These are phyloP conservation scores for Hypoxylon rubiginosum DNA, from an alignment of 2,329 filamentous ascomycete species.

Conservation along the genomic window DNA sequence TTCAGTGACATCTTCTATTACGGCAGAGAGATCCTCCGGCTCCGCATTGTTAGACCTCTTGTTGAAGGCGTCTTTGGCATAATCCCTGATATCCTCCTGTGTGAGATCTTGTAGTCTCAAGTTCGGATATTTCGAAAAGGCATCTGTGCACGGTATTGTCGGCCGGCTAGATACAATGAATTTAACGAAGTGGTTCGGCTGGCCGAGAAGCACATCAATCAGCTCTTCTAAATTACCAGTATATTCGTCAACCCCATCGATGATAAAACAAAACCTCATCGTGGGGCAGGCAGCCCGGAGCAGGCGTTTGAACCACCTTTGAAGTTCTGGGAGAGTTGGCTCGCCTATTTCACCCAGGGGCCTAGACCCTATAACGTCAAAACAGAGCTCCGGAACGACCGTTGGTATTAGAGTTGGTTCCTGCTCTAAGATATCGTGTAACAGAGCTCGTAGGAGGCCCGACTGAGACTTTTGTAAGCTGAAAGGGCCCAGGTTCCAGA, in stretches of 20 bases:
- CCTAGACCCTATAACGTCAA: too few relatives aligned
- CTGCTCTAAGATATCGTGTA: not conserved
- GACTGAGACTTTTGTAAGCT: not conserved
- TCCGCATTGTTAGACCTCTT: not conserved
- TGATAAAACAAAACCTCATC: not conserved
- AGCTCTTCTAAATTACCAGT: not conserved
- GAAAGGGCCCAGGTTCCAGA: slow-evolving; percentile 1
- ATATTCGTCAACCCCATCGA: slow-evolving; percentile 2
- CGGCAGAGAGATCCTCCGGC: not conserved
- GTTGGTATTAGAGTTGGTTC: not conserved
- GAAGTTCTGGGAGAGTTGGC: not conserved
- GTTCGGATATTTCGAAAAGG: not conserved
- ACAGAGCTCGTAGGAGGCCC: not conserved
- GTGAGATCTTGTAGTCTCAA: not conserved
- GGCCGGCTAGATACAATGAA: slow-evolving; percentile 2
- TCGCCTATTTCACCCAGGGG: not conserved
- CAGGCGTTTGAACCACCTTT: slow-evolving; percentile 1
- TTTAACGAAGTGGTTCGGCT: not conserved
- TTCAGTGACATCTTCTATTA: not conserved
- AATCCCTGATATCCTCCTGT: not conserved
- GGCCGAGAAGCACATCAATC: not conserved
- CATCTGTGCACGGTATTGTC: not conserved
- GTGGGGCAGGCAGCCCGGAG: not conserved
- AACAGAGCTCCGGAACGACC: too few relatives aligned
- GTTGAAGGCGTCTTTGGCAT: not conserved